Percentiles rank a stretch among this genome's conserved stretches.
phyloP scores from a whole-genome alignment of 1,139 yeast genomes.

The Nadsonia commutata region DNA sequence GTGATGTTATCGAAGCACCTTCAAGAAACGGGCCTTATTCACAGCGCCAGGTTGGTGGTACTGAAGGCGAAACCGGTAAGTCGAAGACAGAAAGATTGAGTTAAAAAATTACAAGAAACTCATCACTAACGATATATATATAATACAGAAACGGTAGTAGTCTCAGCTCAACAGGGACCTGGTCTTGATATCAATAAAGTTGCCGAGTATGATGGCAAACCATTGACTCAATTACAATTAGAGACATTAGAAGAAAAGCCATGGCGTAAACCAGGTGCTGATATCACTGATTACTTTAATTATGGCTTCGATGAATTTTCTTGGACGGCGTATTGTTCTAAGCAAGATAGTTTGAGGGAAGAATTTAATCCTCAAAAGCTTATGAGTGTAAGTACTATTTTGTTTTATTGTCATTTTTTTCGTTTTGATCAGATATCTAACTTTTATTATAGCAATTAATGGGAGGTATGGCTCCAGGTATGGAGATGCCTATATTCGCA shows the following conservation, averaged over 20 bases:
- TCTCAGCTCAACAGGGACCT: slow-evolving; percentile 17
- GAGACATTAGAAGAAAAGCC: slow-evolving; percentile 85
- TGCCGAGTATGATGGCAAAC: slow-evolving; percentile 70
- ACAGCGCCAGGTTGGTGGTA: slow-evolving; percentile 12
- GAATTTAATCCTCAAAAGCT: slow-evolving; percentile 51
- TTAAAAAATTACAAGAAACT: slow-evolving; percentile 12
- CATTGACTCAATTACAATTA: slow-evolving; percentile 69
- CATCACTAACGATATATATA: not conserved
- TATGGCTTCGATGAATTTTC: slow-evolving; percentile 93
- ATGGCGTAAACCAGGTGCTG: slow-evolving; percentile 97
- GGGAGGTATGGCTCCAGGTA: slow-evolving; percentile 9
- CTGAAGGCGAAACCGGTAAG: not conserved
- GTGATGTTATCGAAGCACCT: slow-evolving; percentile 22
- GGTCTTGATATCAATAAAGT: slow-evolving; percentile 62
- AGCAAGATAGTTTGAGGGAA: slow-evolving; percentile 70
- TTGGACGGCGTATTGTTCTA: slow-evolving; percentile 85
- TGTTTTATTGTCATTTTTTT: not conserved
- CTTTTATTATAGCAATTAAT: slow-evolving; percentile 6
- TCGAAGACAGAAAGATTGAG: slow-evolving; percentile 9
- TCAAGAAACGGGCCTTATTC: slow-evolving; percentile 17
- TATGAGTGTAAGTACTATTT: slow-evolving; percentile 16
- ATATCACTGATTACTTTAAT: slow-evolving; percentile 83
- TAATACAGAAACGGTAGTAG: not conserved
- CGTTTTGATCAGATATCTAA: not conserved
- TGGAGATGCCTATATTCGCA: slow-evolving; percentile 17